These are phyloP conservation scores for Gracilariopsis chorda DNA, from an alignment of 23 red algal genomes.

Conservation along the genomic window DNA sequence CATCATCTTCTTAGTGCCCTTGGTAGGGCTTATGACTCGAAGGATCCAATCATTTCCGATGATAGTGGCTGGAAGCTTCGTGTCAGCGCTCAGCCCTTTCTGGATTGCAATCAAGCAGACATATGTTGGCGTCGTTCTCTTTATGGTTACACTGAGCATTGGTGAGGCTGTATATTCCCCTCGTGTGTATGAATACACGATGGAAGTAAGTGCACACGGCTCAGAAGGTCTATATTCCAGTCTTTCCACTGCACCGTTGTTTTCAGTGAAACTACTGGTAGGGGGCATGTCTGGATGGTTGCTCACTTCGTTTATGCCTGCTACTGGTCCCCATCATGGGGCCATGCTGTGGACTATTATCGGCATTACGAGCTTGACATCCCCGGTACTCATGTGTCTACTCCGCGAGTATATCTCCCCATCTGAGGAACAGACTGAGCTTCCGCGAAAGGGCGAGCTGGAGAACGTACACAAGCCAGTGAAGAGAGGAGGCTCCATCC, in stretches of 20 bases:
- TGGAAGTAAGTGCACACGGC: slow-evolving; percentile 79
- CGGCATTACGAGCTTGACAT: slow-evolving; percentile 61
- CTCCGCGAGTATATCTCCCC: slow-evolving; percentile 60
- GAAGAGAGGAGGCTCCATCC: neutral
- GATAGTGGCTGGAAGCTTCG: slow-evolving; percentile 83
- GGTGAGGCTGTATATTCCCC: slow-evolving; percentile 84
- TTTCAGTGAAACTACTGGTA: slow-evolving; percentile 82
- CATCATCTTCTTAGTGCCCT: slow-evolving; percentile 90
- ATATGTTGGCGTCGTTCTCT: slow-evolving; percentile 78
- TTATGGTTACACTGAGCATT: slow-evolving; percentile 84
- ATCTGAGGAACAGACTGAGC: neutral
- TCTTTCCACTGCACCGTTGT: slow-evolving; percentile 85
- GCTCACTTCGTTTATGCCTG: slow-evolving; percentile 78
- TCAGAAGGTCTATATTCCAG: slow-evolving; percentile 92
- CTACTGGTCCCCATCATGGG: slow-evolving; percentile 19
- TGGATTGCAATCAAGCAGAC: slow-evolving; percentile 67
- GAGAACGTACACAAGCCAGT: neutral
- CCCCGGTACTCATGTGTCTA: slow-evolving; percentile 70
- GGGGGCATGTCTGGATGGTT: slow-evolving; percentile 93
- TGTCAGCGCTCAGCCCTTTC: slow-evolving; percentile 77
- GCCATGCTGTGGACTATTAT: slow-evolving; percentile 68
- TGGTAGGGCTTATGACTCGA: slow-evolving; percentile 66
- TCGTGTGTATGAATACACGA: slow-evolving; percentile 84
- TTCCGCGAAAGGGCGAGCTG: neutral
- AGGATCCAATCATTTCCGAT: slow-evolving; percentile 77